phyloP scores from a whole-genome alignment of 2,329 filamentous ascomycete species.

The Macrophomina pseudophaseolina region DNA sequence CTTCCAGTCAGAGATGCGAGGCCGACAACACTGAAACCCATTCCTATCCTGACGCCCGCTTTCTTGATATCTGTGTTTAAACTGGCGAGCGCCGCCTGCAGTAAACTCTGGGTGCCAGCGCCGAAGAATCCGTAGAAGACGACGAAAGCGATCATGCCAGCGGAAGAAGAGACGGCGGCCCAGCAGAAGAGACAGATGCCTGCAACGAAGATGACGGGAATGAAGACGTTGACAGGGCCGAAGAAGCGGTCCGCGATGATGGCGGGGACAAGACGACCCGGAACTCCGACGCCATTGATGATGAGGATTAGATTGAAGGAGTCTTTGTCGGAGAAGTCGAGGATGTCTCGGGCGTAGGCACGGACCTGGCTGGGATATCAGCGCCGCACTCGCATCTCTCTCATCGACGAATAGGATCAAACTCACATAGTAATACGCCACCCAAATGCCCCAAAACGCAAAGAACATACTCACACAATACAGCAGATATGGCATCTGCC shows the following conservation, averaged over 20 bases:
- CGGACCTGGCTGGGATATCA: slow-evolving; percentile 1
- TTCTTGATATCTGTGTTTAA: slow-evolving; percentile 49
- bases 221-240: slow-evolving; percentile 50
- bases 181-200: slow-evolving; percentile 53
- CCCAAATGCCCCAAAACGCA: slow-evolving; percentile 57
- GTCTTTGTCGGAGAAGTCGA: slow-evolving; percentile 60
- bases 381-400: no score
- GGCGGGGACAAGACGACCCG: slow-evolving; percentile 56
- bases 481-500: slow-evolving; percentile 57
- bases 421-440: slow-evolving; percentile 63
- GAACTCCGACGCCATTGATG: slow-evolving; percentile 31
- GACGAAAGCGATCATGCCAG: slow-evolving; percentile 50
- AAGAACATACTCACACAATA: slow-evolving; percentile 51
- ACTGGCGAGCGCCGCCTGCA: slow-evolving; percentile 49
- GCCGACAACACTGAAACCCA: slow-evolving; percentile 41
- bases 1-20: slow-evolving; percentile 37
- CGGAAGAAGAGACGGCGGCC: slow-evolving; percentile 45
- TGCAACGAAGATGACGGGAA: slow-evolving; percentile 43
- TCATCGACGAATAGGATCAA: no score
- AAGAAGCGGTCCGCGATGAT: slow-evolving; percentile 49
- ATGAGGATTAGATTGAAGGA: slow-evolving; percentile 20
- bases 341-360: slow-evolving; percentile 29
- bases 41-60: slow-evolving; percentile 54
- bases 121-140: slow-evolving; percentile 56
- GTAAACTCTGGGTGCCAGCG: slow-evolving; percentile 52